A percentile compares a stretch with the other conserved stretches of the same genome.
Evolutionary conservation across 768 basidiomycete genomes (phyloP).

Genomic region (Tulasnella sp.): DNA sequence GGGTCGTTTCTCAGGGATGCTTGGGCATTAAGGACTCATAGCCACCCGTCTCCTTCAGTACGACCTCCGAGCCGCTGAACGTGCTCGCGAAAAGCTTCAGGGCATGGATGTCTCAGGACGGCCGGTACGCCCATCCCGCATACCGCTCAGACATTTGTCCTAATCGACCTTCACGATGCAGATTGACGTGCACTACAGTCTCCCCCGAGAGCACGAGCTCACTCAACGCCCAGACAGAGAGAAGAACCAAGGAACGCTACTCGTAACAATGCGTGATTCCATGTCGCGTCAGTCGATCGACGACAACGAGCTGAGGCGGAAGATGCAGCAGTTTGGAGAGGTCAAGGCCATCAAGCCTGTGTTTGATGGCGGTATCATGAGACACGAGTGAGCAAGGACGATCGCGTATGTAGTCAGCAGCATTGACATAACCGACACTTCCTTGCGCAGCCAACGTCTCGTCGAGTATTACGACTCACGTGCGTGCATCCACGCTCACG

Average conservation of each 20-base stretch:
- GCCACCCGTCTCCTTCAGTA: conserved; percentile 38
- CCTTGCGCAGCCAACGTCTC: conserved; percentile 55
- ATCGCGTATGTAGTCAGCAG: neutral
- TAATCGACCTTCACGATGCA: conserved; percentile 24
- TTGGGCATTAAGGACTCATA: neutral
- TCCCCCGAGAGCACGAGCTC: conserved; percentile 77
- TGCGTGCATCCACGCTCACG: conserved; percentile 59
- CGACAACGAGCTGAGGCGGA: conserved; percentile 73
- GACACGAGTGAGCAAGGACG: conserved; percentile 38
- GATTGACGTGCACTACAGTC: conserved; percentile 98
- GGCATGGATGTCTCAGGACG: conserved; percentile 78
- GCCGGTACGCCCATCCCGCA: conserved; percentile 52
- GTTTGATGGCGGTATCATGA: conserved; percentile 34
- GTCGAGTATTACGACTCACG: conserved; percentile 92
- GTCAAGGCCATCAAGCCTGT: conserved; percentile 67
- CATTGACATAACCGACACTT: conserved; percentile 4
- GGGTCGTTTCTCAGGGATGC: neutral
- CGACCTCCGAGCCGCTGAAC: conserved; percentile 86
- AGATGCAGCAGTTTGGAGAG: conserved; percentile 84
- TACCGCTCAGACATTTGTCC: neutral
- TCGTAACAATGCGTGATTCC: conserved; percentile 66
- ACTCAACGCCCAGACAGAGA: conserved; percentile 51
- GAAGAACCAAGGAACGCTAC: conserved; percentile 80
- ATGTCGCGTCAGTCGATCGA: conserved; percentile 58
- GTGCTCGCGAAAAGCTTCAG: conserved; percentile 83